phyloP scores from a whole-genome alignment of 805 yeast genomes.

The Yamadazyma sp. region DNA sequence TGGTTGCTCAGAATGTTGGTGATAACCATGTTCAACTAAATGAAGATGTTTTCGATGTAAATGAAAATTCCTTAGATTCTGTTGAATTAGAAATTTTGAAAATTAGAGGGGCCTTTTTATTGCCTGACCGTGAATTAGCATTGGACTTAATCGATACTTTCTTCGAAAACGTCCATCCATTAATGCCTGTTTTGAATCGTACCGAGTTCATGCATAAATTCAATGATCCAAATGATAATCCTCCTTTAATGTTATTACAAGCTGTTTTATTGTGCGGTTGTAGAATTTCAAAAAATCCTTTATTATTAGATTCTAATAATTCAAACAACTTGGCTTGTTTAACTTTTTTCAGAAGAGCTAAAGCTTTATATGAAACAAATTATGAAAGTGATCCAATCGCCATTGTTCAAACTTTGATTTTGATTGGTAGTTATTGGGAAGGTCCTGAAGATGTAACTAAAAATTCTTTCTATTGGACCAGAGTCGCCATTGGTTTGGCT shows the following conservation, averaged over 20 bases:
- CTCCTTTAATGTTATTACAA: constrained; percentile 64
- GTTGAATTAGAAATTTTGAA: constrained; percentile 65
- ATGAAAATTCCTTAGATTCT: constrained; percentile 42
- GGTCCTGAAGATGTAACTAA: constrained; percentile 68
- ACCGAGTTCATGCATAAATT: constrained; percentile 56
- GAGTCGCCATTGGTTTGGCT: constrained; percentile 66
- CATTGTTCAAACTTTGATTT: constrained; percentile 56
- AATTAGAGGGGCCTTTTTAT: constrained; percentile 64
- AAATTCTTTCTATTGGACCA: constrained; percentile 66
- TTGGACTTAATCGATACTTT: constrained; percentile 59
- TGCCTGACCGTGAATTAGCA: constrained; percentile 60
- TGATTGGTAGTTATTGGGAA: constrained; percentile 71
- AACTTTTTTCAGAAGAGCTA: constrained; percentile 65
- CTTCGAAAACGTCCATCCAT: constrained; percentile 64
- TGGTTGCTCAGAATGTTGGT: constrained; percentile 44
- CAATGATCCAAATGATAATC: constrained; percentile 55
- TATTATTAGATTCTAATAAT: constrained; percentile 47
- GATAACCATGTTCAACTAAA: constrained; percentile 47
- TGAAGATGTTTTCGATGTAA: constrained; percentile 35
- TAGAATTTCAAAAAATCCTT: constrained; percentile 54
- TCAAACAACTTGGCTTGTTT: constrained; percentile 50
- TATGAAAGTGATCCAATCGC: constrained; percentile 64
- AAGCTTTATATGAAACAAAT: constrained; percentile 68
- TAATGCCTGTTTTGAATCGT: constrained; percentile 65
- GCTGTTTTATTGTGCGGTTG: constrained; percentile 69